A percentile compares a stretch with the other conserved stretches of the same genome.
Conservation (phyloP, 306 rosid species). For the Quercus wislizeni region DNA sequence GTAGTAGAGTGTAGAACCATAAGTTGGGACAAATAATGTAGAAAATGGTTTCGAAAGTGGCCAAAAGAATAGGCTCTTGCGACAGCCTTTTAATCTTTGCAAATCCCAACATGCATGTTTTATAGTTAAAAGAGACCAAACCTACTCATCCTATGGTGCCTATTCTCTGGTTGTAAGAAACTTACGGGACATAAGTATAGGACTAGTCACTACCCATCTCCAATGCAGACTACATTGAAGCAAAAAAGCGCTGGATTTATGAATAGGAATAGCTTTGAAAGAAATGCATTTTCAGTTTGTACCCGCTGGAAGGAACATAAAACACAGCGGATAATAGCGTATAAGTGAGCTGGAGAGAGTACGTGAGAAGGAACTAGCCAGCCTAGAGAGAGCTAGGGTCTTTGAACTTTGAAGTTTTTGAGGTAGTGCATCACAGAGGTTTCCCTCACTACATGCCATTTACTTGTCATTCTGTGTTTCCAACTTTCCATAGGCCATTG, state of each 20-base stretch:
- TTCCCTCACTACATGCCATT: conserved; percentile 33
- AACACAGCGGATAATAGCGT: neutral
- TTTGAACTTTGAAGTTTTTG: neutral
- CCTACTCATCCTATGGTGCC: conserved; percentile 30
- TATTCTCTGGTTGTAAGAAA: conserved; percentile 4
- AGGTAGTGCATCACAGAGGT: conserved; percentile 8
- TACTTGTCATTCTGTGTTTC: conserved; percentile 47
- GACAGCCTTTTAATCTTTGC: conserved; percentile 41
- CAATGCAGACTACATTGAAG: conserved; percentile 12
- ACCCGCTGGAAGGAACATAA: conserved; percentile 30
- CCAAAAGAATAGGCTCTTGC: conserved; percentile 9
- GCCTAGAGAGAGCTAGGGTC: conserved; percentile 38
- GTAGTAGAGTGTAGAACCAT: neutral
- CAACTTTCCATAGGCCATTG: conserved; percentile 2
- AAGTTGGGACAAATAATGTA: neutral
- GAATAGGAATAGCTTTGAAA: neutral
- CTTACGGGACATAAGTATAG: neutral
- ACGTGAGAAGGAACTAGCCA: conserved; percentile 43
- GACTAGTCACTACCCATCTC: neutral
- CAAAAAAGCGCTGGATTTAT: conserved; percentile 11
- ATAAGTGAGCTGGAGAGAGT: neutral
- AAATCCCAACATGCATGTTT: conserved; percentile 46
- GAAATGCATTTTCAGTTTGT: conserved; percentile 19
- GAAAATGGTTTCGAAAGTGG: neutral
- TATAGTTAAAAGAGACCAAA: conserved; percentile 40